Conservation (phyloP, 768 basidiomycete genomes). For the Mycena venus region DNA sequence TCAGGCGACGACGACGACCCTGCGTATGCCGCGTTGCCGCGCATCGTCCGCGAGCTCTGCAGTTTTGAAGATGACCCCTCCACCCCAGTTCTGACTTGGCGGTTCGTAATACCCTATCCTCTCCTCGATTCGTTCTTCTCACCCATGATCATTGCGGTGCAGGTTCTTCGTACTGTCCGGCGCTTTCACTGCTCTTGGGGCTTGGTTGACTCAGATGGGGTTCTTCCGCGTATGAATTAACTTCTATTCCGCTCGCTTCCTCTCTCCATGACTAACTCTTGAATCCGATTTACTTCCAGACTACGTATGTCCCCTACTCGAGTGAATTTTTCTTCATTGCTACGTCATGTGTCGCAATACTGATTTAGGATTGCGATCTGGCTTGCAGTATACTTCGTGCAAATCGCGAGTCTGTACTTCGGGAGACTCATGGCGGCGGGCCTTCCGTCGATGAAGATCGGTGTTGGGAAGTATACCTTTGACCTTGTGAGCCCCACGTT, state of each 20-base stretch:
- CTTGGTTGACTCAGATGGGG: slow-evolving; percentile 43
- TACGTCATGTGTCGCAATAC: neutral
- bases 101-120: slow-evolving; percentile 25
- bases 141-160: neutral
- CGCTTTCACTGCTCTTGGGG: slow-evolving; percentile 40
- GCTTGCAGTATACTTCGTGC: slow-evolving; percentile 40
- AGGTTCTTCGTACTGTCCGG: slow-evolving; percentile 40
- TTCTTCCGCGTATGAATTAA: slow-evolving; percentile 34
- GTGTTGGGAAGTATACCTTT: slow-evolving; percentile 33
- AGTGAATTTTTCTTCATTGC: slow-evolving; percentile 7
- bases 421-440: slow-evolving; percentile 36
- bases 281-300: slow-evolving; percentile 26
- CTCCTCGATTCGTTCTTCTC: neutral
- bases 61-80: slow-evolving; percentile 39
- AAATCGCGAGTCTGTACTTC: slow-evolving; percentile 38
- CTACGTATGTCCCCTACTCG: slow-evolving; percentile 43
- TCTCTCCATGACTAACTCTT: neutral
- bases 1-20: slow-evolving; percentile 40
- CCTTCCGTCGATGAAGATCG: slow-evolving; percentile 36
- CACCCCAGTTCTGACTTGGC: slow-evolving; percentile 41
- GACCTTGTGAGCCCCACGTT: slow-evolving; percentile 21
- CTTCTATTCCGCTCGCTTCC: neutral
- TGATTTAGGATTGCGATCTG: neutral
- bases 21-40: slow-evolving; percentile 35
- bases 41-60: slow-evolving; percentile 40